A percentile compares a stretch with the other conserved stretches of the same genome.
phyloP scores from a whole-genome alignment of 2,329 filamentous ascomycete species.

The Alternaria infectoria region DNA sequence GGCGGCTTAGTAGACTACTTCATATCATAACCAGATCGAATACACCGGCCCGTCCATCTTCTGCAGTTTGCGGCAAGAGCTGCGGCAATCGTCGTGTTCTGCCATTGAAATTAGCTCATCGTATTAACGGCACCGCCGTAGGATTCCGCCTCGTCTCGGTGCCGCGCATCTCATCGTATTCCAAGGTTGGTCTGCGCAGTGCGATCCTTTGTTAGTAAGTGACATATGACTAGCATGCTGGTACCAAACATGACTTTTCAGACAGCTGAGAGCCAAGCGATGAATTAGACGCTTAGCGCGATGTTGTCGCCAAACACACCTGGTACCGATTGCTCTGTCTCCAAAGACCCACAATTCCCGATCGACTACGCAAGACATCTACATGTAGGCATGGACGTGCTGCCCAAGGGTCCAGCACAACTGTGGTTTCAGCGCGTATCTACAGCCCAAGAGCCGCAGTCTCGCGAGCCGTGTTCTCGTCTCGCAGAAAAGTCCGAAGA shows the following conservation, averaged over 20 bases:
- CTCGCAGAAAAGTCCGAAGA: neutral
- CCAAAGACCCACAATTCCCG: neutral
- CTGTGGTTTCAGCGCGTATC: neutral
- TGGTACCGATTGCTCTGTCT: neutral
- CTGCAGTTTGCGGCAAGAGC: neutral
- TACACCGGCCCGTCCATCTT: neutral
- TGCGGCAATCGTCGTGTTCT: neutral
- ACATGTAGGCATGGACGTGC: neutral
- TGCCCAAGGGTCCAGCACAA: neutral
- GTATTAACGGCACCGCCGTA: neutral
- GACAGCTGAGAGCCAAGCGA: neutral
- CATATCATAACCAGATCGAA: conserved; percentile 11
- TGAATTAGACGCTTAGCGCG: neutral
- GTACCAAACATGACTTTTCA: neutral
- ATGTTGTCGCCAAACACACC: neutral
- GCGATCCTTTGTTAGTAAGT: too few relatives aligned
- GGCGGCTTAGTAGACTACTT: conserved; percentile 40
- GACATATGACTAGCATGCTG: neutral
- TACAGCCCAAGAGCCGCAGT: neutral
- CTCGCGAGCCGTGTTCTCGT: conserved; percentile 4
- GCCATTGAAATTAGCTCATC: neutral
- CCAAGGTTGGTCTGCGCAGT: neutral
- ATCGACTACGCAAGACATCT: neutral
- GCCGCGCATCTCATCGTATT: neutral
- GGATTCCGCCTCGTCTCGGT: neutral